phyloP scores from a whole-genome alignment of 305 asterid species.

The Solanum chacoense region DNA sequence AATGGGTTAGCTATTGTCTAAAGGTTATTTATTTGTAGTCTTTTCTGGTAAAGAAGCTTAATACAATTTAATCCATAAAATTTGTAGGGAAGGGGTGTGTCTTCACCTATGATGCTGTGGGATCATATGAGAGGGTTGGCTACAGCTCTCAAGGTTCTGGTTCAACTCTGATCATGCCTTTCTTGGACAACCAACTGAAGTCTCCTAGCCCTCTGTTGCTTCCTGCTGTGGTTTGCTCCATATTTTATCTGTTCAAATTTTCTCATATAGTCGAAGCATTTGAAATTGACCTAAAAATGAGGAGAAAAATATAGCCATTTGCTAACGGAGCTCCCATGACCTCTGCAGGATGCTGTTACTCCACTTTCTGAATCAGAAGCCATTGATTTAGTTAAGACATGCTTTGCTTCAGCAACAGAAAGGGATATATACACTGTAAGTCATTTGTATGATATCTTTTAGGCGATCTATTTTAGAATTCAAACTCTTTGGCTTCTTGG shows the following conservation, averaged over 20 bases:
- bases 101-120: constrained; percentile 94
- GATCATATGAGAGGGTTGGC: constrained; percentile 97
- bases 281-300: not conserved
- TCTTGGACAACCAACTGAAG: constrained; percentile 85
- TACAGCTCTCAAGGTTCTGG: constrained; percentile 98
- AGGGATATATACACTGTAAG: constrained; percentile 94
- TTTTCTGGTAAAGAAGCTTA: not conserved
- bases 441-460: not conserved
- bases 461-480: not conserved
- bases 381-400: constrained; percentile 87
- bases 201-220: constrained; percentile 82
- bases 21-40: not conserved
- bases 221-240: constrained; percentile 52
- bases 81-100: constrained; percentile 83
- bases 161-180: constrained; percentile 79
- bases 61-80: not conserved
- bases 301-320: not conserved
- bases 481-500: not conserved
- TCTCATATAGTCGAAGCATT: not conserved
- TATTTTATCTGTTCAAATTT: not conserved
- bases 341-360: constrained; percentile 70
- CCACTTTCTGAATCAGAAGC: constrained; percentile 93
- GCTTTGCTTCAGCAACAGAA: constrained; percentile 95
- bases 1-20: constrained; percentile 1
- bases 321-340: not conserved